Conservation (phyloP, 75 land plant genomes). For the Chamaecyparis obtusa region DNA sequence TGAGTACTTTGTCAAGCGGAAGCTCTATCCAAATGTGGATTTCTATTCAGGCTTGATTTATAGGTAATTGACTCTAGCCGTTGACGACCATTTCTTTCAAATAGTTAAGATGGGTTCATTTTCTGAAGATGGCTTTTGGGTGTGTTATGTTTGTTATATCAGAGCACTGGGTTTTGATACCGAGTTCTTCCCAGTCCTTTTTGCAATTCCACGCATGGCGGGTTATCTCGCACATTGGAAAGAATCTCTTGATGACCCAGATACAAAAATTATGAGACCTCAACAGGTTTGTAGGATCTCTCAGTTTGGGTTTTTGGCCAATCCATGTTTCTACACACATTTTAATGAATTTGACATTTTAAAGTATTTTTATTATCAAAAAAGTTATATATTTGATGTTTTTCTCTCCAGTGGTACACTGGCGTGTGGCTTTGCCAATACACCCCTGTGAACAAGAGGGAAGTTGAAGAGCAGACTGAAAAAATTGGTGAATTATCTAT, state of each 20-base stretch:
- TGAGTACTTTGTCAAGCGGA: conserved; percentile 93
- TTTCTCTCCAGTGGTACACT: conserved; percentile 73
- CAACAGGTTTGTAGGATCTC: conserved; percentile 62
- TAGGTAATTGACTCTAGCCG: conserved; percentile 43
- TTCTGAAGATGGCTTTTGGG: background rate
- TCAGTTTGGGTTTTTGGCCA: background rate
- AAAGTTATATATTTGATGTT: background rate
- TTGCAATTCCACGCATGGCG: conserved; percentile 99
- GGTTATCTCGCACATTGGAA: conserved; percentile 96
- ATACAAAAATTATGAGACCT: conserved; percentile 97
- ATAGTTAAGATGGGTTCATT: conserved; percentile 8
- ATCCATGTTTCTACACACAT: background rate
- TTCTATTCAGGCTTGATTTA: conserved; percentile 99
- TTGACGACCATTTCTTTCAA: background rate
- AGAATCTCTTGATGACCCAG: conserved; percentile 96
- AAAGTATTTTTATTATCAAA: background rate
- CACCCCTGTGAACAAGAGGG: conserved; percentile 53
- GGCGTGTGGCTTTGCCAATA: conserved; percentile 93
- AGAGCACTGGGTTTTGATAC: conserved; percentile 98
- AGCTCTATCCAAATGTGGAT: conserved; percentile 98
- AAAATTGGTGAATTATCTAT: conserved; percentile 63
- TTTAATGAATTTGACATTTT: background rate
- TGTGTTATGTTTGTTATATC: conserved; percentile 10
- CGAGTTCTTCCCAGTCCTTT: conserved; percentile 92
- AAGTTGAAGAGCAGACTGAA: conserved; percentile 43